Percentiles rank a stretch among this genome's conserved stretches.
Conservation (phyloP, 225 moss, liverwort and hornwort genomes). For the Pseudisothecium myosuroides region DNA sequence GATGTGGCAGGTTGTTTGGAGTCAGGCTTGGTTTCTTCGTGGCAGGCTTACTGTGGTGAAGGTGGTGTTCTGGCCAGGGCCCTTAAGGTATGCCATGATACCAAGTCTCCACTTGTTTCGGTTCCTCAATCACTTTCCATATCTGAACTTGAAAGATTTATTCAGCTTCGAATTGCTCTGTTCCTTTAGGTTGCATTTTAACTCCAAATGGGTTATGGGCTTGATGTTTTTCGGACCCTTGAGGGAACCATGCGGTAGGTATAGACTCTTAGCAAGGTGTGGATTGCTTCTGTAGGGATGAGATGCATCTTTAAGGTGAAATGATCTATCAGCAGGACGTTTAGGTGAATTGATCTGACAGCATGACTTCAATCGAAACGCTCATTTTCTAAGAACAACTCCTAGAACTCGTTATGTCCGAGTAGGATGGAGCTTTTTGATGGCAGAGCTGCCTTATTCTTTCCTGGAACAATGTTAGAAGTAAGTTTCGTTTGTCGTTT, state of each 20-base stretch:
- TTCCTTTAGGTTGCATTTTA: background rate
- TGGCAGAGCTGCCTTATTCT: background rate
- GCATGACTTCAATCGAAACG: background rate
- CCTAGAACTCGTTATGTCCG: background rate
- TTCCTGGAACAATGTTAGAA: background rate
- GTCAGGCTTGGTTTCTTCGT: conserved; percentile 35
- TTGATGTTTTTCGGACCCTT: background rate
- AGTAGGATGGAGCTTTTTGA: background rate
- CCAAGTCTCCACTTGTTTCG: background rate
- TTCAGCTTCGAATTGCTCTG: background rate
- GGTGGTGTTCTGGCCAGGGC: conserved; percentile 76
- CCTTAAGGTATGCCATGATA: conserved; percentile 49
- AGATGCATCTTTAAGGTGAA: background rate
- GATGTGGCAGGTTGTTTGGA: conserved; percentile 7
- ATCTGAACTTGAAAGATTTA: background rate
- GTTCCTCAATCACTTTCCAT: background rate
- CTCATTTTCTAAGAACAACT: background rate
- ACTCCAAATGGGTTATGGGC: background rate
- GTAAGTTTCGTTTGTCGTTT: background rate
- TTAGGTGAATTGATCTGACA: background rate
- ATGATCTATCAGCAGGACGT: background rate
- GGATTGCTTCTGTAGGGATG: background rate
- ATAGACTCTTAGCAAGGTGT: background rate
- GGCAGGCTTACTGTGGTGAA: conserved; percentile 75
- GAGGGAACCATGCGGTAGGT: background rate